phyloP scores from a whole-genome alignment of 176 grass and related monocot species.

The Dactylis glomerata region DNA sequence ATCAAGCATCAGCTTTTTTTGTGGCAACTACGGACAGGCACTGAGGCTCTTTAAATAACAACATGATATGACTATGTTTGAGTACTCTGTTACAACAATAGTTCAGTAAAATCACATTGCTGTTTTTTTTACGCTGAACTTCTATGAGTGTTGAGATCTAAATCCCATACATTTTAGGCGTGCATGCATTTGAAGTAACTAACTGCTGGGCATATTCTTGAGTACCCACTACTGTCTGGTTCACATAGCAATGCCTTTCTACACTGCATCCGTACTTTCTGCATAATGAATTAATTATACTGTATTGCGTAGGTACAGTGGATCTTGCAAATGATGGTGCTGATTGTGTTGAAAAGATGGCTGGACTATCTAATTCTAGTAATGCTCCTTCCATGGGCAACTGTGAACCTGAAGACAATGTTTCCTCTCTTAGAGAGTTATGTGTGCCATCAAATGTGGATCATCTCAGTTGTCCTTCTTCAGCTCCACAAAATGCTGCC shows the following conservation, averaged over 20 bases:
- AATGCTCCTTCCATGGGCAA: conserved; percentile 39
- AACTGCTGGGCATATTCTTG: not conserved
- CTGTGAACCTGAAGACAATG: conserved; percentile 45
- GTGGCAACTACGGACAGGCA: not conserved
- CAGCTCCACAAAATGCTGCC: conserved; percentile 52
- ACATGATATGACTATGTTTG: not conserved
- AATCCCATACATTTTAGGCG: not conserved
- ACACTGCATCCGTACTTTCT: not conserved
- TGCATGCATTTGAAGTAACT: not conserved
- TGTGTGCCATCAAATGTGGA: not conserved
- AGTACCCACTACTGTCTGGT: not conserved
- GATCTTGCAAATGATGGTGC: conserved; percentile 22
- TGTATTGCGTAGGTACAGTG: conserved; percentile 38
- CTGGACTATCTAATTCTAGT: conserved; percentile 41
- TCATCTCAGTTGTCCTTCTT: conserved; percentile 37
- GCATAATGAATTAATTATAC: not conserved
- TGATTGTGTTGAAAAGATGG: conserved; percentile 37
- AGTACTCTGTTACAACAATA: not conserved
- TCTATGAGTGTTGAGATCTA: conserved; percentile 6
- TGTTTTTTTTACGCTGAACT: conserved; percentile 1
- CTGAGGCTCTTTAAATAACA: not conserved
- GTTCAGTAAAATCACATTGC: not conserved
- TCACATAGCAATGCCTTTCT: not conserved
- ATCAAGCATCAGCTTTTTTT: conserved; percentile 10
- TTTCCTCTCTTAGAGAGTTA: conserved; percentile 40